Conservation (phyloP, 108 stramenopile genomes). For the Parietichytrium sp. region DNA sequence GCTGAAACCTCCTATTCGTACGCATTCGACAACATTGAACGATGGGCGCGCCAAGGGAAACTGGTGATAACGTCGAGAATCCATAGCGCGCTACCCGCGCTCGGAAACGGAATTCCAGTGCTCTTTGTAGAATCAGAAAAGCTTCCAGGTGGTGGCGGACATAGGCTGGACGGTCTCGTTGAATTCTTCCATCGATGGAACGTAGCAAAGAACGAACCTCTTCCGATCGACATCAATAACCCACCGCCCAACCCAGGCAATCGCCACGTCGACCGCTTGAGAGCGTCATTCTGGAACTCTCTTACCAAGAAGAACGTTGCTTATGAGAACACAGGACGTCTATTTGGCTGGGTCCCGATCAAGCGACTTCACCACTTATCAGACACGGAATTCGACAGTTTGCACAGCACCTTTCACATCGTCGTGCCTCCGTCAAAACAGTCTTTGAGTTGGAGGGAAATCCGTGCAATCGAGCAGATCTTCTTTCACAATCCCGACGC, state of each 20-base stretch:
- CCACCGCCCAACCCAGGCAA: conserved; percentile 35
- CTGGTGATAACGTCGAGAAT: background rate
- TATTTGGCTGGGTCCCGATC: background rate
- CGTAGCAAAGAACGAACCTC: background rate
- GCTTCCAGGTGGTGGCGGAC: background rate
- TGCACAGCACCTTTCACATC: too few relatives aligned
- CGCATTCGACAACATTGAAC: background rate
- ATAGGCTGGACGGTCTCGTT: background rate
- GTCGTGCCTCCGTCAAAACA: too few relatives aligned
- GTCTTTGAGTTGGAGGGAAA: background rate
- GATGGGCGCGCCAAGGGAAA: background rate
- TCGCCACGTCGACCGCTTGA: background rate
- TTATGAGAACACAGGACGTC: background rate
- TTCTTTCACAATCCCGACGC: background rate
- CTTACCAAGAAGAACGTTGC: background rate
- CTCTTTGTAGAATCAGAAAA: background rate
- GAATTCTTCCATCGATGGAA: conserved; percentile 10
- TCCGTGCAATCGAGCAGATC: background rate
- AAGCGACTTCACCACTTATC: too few relatives aligned
- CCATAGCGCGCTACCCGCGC: background rate
- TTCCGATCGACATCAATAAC: background rate
- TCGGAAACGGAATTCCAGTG: background rate
- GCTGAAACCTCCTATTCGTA: background rate
- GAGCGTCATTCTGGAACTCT: conserved; percentile 5
- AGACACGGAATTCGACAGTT: too few relatives aligned